phyloP scores from a whole-genome alignment of 2,329 filamentous ascomycete genomes.

The Chaetomium sp. region DNA sequence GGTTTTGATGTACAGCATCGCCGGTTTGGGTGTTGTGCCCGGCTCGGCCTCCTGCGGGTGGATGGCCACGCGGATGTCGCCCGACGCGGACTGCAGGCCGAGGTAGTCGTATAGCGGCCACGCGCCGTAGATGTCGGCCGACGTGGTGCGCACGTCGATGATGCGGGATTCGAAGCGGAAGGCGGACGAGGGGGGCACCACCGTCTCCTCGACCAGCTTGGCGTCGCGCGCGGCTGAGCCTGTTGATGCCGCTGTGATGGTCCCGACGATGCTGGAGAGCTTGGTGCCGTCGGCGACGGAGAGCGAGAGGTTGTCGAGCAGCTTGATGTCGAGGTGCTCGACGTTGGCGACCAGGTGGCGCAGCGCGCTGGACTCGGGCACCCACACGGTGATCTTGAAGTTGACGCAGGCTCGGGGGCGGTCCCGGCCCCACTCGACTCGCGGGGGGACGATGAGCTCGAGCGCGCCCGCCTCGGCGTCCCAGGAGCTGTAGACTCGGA shows the following conservation, averaged over 20 bases:
- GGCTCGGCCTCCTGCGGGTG: conserved; percentile 45
- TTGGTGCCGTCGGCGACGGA: conserved; percentile 36
- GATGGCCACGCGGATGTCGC: conserved; percentile 46
- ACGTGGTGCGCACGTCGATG: conserved; percentile 47
- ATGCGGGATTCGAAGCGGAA: conserved; percentile 49
- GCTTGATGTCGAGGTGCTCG: conserved; percentile 45
- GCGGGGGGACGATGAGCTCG: conserved; percentile 44
- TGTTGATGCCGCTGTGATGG: conserved; percentile 43
- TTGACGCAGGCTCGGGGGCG: conserved; percentile 49
- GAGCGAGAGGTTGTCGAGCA: conserved; percentile 47
- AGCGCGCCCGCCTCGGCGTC: conserved; percentile 44
- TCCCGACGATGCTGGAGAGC: conserved; percentile 45
- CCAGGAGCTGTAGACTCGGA: conserved; percentile 42
- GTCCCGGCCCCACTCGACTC: conserved; percentile 37
- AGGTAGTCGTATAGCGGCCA: conserved; percentile 56
- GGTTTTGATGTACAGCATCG: conserved; percentile 46
- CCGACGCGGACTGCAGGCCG: conserved; percentile 48
- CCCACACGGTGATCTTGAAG: conserved; percentile 51
- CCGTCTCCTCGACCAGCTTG: conserved; percentile 34
- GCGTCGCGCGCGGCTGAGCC: conserved; percentile 34
- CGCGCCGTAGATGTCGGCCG: conserved; percentile 50
- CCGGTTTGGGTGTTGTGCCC: conserved; percentile 41
- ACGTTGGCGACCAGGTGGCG: conserved; percentile 43
- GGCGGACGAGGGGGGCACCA: conserved; percentile 38
- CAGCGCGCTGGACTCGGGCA: conserved; percentile 47